Conservation (phyloP, 2,329 filamentous ascomycete genomes). For the Talaromyces sp. region DNA sequence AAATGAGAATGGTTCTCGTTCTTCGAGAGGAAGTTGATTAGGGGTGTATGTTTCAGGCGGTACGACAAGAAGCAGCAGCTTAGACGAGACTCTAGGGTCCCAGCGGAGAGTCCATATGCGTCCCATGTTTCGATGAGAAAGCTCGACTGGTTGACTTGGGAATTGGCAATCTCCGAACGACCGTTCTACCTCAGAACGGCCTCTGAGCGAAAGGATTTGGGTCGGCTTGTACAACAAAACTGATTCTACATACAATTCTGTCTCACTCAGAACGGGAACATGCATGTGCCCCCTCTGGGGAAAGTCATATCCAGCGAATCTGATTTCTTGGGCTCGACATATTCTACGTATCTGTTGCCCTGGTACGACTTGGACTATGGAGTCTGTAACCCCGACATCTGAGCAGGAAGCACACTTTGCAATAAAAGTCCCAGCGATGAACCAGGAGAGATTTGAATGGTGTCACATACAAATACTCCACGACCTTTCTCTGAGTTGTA, state of each 20-base stretch:
- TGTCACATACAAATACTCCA: no score
- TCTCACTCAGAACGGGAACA: not conserved
- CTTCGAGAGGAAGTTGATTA: not conserved
- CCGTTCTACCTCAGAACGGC: not conserved
- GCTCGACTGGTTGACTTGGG: not conserved
- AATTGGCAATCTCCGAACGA: not conserved
- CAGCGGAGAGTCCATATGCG: not conserved
- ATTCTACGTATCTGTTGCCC: not conserved
- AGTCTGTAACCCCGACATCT: no score
- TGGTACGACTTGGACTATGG: not conserved
- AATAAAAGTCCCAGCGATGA: no score
- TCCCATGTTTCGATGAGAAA: not conserved
- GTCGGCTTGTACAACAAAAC: not conserved
- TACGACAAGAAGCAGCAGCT: not conserved
- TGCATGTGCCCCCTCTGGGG: not conserved
- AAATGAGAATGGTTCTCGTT: not conserved
- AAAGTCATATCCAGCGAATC: not conserved
- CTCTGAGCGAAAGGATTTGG: not conserved
- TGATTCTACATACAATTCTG: not conserved
- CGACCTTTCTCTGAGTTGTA: no score
- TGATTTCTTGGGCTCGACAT: not conserved
- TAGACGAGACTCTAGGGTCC: not conserved
- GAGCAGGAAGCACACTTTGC: no score
- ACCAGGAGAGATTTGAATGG: no score
- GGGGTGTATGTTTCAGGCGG: no score